Evolutionary conservation across 2,329 filamentous ascomycete genomes (phyloP).

Genomic region (Orbilia blumenaviensis): DNA sequence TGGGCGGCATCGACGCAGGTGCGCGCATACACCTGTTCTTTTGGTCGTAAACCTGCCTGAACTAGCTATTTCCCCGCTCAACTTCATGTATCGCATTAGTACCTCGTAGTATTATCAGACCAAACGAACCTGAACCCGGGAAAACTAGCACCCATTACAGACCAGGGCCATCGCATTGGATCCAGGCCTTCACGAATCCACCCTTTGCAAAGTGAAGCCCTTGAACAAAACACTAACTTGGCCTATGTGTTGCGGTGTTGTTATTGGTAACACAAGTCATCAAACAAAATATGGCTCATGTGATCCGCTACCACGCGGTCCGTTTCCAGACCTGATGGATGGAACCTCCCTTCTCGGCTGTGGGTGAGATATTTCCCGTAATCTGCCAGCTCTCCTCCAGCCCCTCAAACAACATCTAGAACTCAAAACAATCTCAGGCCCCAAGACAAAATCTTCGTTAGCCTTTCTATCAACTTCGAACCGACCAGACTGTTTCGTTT

Average conservation of each 20-base stretch:
- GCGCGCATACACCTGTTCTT: background rate
- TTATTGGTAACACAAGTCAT: slow-evolving; percentile 3
- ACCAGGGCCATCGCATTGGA: background rate
- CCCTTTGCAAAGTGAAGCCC: background rate
- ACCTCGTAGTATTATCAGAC: background rate
- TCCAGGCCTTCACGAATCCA: background rate
- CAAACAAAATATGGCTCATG: slow-evolving; percentile 21
- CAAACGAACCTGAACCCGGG: background rate
- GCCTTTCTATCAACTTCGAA: background rate
- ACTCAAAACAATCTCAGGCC: slow-evolving; percentile 4
- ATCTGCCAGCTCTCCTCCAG: slow-evolving; percentile 39
- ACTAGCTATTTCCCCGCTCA: background rate
- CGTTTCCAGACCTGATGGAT: slow-evolving; percentile 34
- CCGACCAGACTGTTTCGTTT: background rate
- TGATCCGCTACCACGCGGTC: slow-evolving; percentile 23
- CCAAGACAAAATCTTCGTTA: slow-evolving; percentile 9
- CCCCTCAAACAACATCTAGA: slow-evolving; percentile 28
- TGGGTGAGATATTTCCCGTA: slow-evolving; percentile 50
- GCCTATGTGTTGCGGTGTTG: slow-evolving; percentile 5
- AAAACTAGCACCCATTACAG: background rate
- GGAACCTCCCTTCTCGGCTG: slow-evolving; percentile 52
- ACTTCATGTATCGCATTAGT: background rate
- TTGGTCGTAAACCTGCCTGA: background rate
- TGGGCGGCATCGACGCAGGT: too few relatives aligned
- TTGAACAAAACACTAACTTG: background rate